Base-by-base conservation (phyloP, 306 rosid genomes). In the Spatholobus suberectus region DNA sequence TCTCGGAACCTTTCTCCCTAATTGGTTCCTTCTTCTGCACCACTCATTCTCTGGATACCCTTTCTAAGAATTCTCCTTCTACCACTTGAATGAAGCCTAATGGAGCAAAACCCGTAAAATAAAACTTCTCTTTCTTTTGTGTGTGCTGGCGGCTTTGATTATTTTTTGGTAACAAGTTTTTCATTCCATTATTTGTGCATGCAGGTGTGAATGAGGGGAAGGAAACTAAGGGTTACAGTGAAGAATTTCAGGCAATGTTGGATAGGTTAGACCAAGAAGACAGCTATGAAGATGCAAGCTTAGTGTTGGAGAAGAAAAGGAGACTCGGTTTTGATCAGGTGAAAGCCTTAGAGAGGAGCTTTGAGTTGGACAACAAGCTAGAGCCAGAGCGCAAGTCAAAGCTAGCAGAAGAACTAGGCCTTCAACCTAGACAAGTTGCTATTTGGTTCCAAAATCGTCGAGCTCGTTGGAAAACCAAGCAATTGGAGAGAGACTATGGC, bases 371-470 rank as follows among this genome's bases (percentile, higher is more conserved):
- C 65, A 94, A 92, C 87, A 94, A 88, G 88, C 81, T 94, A 8
- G 94, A 92, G 75, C 97, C 95, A 74, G 95, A 89, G 57, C 76
- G 91, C n/a, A 94, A 92, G 78, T 55, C 83, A 70, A 89, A 88
- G 82, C 34, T 94, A 34, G 95, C 97, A 8, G 84, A 83, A 55
- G 93, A 94, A 27, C 75, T 94, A 41, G 91, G 93, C 17, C 80
- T 94, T 79, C 89, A 90, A 63, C 95, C 97, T 35, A 84, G 91
- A 69, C 98, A 94, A 40, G 94, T 94, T 35, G 90, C 98, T 3
- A 89, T 94, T 71, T 94, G 98, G 98, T 94, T 92, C 76, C 98
- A 94, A 59, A 94, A 94, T 70, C 97, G 98, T 27, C 77, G 98
- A 68, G 97, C 98, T 0, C 91, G 95, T 38, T 92, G 90, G 91